phyloP scores from a whole-genome alignment of 768 basidiomycete genomes.

The Polyporus arcularius region DNA sequence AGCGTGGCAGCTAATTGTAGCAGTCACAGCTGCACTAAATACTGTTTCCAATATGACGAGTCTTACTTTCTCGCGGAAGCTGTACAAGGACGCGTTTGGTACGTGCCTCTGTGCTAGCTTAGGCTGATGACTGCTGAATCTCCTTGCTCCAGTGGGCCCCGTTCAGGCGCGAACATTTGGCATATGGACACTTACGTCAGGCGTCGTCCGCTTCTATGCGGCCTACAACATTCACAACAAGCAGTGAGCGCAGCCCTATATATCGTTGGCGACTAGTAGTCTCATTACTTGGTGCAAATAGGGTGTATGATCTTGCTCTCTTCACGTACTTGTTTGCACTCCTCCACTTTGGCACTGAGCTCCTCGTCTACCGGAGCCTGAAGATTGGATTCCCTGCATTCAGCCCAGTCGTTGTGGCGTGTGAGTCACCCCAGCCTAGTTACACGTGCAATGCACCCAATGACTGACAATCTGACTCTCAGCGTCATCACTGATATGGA shows the following conservation, averaged over 20 bases:
- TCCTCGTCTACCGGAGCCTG: conserved; percentile 79
- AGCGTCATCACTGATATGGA: conserved; percentile 81
- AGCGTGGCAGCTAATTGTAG: conserved; percentile 85
- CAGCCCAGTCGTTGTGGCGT: conserved; percentile 81
- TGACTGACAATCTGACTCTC: conserved; percentile 11
- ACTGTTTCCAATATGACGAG: conserved; percentile 80
- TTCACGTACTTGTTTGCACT: conserved; percentile 90
- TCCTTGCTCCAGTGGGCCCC: conserved; percentile 61
- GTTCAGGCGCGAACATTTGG: conserved; percentile 91
- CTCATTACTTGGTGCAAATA: conserved; percentile 33
- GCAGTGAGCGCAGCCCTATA: conserved; percentile 50
- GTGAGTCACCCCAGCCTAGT: conserved; percentile 50
- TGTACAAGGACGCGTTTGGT: conserved; percentile 57
- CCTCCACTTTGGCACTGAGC: conserved; percentile 85
- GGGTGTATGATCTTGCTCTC: conserved; percentile 87
- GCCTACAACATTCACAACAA: conserved; percentile 88
- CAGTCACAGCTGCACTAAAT: conserved; percentile 82
- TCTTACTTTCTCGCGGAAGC: conserved; percentile 70
- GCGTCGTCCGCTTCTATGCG: conserved; percentile 80
- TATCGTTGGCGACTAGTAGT: neutral
- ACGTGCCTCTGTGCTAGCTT: neutral
- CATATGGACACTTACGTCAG: conserved; percentile 87
- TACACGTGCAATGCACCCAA: neutral
- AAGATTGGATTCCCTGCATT: conserved; percentile 59
- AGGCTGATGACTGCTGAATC: neutral